Evolutionary conservation across 2,329 filamentous ascomycete species (phyloP).

Genomic region (Sclerotinia nivalis): DNA sequence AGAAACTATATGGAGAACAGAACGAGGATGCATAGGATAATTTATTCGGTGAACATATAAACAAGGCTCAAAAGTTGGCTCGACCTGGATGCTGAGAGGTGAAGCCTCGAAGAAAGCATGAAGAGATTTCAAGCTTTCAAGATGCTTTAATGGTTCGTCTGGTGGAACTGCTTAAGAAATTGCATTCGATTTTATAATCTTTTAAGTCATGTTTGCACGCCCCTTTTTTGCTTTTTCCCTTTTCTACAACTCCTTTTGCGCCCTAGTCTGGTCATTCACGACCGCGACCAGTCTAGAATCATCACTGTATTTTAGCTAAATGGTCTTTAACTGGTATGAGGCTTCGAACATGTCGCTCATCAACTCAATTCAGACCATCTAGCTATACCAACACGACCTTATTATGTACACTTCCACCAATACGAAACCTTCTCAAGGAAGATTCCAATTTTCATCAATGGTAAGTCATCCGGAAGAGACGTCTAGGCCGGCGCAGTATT

Average conservation of each 20-base stretch:
- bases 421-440: not conserved
- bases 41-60: conserved; percentile 26
- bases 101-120: conserved; percentile 27
- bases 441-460: too few relatives aligned
- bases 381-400: not conserved
- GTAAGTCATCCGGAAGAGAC: not conserved
- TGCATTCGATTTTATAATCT: not conserved
- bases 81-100: conserved; percentile 20
- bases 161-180: not conserved
- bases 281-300: not conserved
- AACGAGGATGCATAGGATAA: conserved; percentile 21
- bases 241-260: not conserved
- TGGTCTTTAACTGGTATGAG: not conserved
- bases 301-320: not conserved
- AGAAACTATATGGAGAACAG: conserved; percentile 26
- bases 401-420: not conserved
- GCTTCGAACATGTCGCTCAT: not conserved
- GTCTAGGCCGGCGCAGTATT: not conserved
- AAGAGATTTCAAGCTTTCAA: conserved; percentile 27
- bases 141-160: conserved; percentile 20
- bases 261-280: not conserved
- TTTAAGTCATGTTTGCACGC: not conserved
- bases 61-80: conserved; percentile 20
- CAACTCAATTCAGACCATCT: not conserved
- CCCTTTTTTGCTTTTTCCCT: not conserved